These are phyloP conservation scores for Spiraea crenata DNA, from an alignment of 331 rosid genomes.

Conservation along the genomic window DNA sequence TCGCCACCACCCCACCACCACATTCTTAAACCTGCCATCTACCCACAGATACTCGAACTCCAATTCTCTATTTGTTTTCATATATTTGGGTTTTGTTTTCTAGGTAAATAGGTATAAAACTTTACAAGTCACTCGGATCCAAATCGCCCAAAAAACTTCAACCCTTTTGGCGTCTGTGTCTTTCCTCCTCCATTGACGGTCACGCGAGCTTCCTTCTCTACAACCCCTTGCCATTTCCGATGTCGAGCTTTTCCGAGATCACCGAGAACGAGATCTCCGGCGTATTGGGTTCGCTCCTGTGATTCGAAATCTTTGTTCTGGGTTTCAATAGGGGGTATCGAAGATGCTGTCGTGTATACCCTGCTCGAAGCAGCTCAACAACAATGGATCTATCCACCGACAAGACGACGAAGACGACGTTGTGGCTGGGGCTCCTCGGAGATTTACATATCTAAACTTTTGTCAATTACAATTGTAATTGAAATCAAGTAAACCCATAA, in stretches of 20 bases:
- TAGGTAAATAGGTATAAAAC: not conserved
- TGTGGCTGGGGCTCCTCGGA: constrained; percentile 62
- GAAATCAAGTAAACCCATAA: no score
- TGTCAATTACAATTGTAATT: no score
- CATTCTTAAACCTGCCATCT: no score
- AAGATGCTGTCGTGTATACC: constrained; percentile 92
- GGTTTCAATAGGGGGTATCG: constrained; percentile 18
- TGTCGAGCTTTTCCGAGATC: not conserved
- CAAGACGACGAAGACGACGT: constrained; percentile 72
- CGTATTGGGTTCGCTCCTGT: not conserved
- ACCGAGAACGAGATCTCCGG: constrained; percentile 9
- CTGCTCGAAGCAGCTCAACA: constrained; percentile 82
- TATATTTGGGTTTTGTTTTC: not conserved
- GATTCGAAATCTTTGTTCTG: constrained; percentile 22
- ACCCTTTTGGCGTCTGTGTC: not conserved
- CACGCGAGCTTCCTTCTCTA: not conserved
- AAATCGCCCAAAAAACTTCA: constrained; percentile 33
- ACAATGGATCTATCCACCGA: constrained; percentile 79
- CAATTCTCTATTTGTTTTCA: not conserved
- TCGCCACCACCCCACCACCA: no score
- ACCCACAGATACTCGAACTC: not conserved
- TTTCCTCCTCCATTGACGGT: constrained; percentile 34
- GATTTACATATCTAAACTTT: no score
- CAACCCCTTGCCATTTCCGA: not conserved
- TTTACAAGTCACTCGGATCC: constrained; percentile 39